Evolutionary conservation across 208 protist species (phyloP).

Genomic region (Trypanosoma congolense): DNA sequence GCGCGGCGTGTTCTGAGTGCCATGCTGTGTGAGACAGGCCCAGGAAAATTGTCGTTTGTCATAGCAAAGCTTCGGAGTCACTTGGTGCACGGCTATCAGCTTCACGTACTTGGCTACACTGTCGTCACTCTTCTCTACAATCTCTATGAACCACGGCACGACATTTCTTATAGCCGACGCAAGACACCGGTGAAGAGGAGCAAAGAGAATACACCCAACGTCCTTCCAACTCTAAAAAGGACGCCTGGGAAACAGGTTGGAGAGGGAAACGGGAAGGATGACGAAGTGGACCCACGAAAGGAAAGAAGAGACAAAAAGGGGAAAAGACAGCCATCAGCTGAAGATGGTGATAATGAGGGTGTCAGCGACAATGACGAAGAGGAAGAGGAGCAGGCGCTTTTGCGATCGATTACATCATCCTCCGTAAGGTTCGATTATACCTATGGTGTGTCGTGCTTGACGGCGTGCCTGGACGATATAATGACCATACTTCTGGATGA

Average conservation of each 20-base stretch:
- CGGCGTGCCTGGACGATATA: constrained; percentile 59
- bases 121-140: constrained; percentile 84
- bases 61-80: constrained; percentile 83
- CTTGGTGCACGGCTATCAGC: constrained; percentile 88
- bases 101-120: constrained; percentile 90
- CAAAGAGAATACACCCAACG: no score
- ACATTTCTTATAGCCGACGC: constrained; percentile 14
- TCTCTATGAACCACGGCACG: constrained; percentile 80
- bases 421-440: constrained; percentile 47
- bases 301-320: no score
- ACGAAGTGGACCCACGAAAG: no score
- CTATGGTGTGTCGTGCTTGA: constrained; percentile 69
- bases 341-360: constrained; percentile 8
- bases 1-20: constrained; percentile 74
- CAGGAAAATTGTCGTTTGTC: constrained; percentile 75
- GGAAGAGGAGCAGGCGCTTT: constrained; percentile 33
- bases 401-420: constrained; percentile 34
- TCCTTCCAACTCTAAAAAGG: no score
- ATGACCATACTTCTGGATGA: constrained; percentile 86
- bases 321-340: no score
- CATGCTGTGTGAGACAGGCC: constrained; percentile 79
- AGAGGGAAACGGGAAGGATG: no score
- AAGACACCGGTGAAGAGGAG: constrained; percentile 2
- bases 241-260: no score
- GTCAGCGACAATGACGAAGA: constrained; percentile 10